Percentiles rank a stretch among this genome's conserved stretches.
Conservation (phyloP, 345 rosid genomes). For the Sonneratia caseolaris region DNA sequence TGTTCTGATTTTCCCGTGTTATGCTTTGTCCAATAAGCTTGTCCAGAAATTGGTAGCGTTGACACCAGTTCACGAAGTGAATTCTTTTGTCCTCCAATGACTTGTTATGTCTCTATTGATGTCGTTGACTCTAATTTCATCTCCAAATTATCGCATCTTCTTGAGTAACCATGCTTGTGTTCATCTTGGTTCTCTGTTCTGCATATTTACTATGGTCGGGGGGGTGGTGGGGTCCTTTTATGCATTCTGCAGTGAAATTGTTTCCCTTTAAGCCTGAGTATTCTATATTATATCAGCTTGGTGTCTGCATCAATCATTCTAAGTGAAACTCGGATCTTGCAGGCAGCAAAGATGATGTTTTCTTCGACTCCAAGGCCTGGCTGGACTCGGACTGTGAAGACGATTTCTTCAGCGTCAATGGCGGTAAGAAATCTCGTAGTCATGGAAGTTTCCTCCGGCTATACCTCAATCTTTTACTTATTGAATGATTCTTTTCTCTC, state of each 20-base stretch:
- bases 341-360: constrained; percentile 79
- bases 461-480: background rate
- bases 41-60: background rate
- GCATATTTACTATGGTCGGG: background rate
- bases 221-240: background rate
- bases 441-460: background rate
- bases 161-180: background rate
- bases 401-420: constrained; percentile 84
- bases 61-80: background rate
- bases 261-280: background rate
- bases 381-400: constrained; percentile 86
- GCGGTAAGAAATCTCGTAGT: constrained; percentile 42
- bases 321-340: constrained; percentile 11
- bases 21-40: background rate
- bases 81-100: background rate
- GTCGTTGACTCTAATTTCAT: background rate
- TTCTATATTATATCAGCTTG: background rate
- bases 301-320: background rate
- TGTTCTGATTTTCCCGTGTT: background rate
- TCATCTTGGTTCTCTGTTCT: background rate
- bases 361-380: constrained; percentile 75
- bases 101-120: background rate
- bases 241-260: background rate
- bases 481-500: background rate
- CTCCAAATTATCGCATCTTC: background rate